Base-by-base conservation (phyloP, 2,329 filamentous ascomycete species). In the Diaporthe helianthi region DNA sequence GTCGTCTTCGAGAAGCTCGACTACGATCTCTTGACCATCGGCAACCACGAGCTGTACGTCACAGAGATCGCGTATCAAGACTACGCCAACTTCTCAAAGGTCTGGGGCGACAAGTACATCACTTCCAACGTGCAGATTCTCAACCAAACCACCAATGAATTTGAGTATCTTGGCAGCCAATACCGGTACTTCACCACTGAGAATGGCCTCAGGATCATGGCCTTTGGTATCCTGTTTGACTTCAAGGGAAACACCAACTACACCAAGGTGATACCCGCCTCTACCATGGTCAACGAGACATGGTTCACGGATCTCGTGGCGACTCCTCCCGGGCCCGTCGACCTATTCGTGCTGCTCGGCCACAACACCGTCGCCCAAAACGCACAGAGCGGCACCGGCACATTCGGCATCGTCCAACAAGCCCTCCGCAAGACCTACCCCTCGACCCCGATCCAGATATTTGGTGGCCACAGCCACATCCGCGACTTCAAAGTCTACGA, bases 401-500 rank as follows among this genome's bases (percentile, higher is more conserved):
- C 81, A 1, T 80, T 83, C 52, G 76, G 78, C 70, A 71, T 74
- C 6, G 79, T 92, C 17, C 85, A 86, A 73, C 81, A 86, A 52
- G 85, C 87, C 36, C 90, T 92, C 72, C 85, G 89, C 19, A 81
- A 82, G 13, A 78, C 83, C 22, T 85, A 85, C 65, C 85, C 87
- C 1, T 79, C 84, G 17, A 86, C 84, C 1, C 89, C 89, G 0
- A 85, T 92, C 55, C 88, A 91, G 76, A 84, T 88, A 65, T 89
- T 92, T 72, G 89, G 89, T 24, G 89, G 89, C 12, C 89, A 91
- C 77, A 85, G 82, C 46, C 89, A 91, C 75, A 85, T 90, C 70
- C 86, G 90, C 19, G 89, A 92, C 75, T 90, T 90, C 75, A 83
- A 83, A 22, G 85, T 90, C 2, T 90, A 87, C 71, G 89, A 92